A percentile compares a stretch with the other conserved stretches of the same genome.
phyloP scores from a whole-genome alignment of 2,329 filamentous ascomycete genomes.

The Fusarium oligoseptatum region DNA sequence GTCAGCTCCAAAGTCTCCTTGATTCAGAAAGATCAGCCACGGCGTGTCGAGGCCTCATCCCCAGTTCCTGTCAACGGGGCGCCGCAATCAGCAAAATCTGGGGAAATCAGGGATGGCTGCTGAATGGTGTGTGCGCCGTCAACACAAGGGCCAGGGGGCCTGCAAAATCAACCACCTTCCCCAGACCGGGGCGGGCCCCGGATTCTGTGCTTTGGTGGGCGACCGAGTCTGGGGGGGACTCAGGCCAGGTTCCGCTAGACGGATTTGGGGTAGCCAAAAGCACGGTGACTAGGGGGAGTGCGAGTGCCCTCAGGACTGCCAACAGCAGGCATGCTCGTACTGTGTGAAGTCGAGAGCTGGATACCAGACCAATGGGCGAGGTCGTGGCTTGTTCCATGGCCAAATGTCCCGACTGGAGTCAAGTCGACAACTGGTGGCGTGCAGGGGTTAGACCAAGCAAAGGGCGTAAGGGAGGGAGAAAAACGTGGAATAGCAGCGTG shows the following conservation, averaged over 20 bases:
- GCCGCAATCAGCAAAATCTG: constrained; percentile 48
- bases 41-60: constrained; percentile 23
- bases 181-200: constrained; percentile 41
- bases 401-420: constrained; percentile 29
- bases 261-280: constrained; percentile 45
- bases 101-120: constrained; percentile 51
- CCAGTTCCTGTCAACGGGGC: constrained; percentile 30
- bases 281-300: constrained; percentile 38
- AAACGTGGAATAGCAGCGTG: constrained; percentile 44
- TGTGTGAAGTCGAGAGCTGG: constrained; percentile 34
- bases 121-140: constrained; percentile 48
- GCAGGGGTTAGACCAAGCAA: constrained; percentile 38
- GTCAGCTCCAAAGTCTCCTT: not conserved
- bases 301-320: constrained; percentile 17
- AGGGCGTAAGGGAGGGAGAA: constrained; percentile 38
- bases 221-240: constrained; percentile 36
- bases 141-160: constrained; percentile 43
- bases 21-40: constrained; percentile 25
- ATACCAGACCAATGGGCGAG: constrained; percentile 30
- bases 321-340: constrained; percentile 24
- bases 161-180: constrained; percentile 45
- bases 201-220: constrained; percentile 31
- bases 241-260: constrained; percentile 42
- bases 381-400: constrained; percentile 20
- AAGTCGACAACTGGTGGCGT: constrained; percentile 34